phyloP scores from a whole-genome alignment of 2,329 filamentous ascomycete species.

The Dryadomyces sulphureus region DNA sequence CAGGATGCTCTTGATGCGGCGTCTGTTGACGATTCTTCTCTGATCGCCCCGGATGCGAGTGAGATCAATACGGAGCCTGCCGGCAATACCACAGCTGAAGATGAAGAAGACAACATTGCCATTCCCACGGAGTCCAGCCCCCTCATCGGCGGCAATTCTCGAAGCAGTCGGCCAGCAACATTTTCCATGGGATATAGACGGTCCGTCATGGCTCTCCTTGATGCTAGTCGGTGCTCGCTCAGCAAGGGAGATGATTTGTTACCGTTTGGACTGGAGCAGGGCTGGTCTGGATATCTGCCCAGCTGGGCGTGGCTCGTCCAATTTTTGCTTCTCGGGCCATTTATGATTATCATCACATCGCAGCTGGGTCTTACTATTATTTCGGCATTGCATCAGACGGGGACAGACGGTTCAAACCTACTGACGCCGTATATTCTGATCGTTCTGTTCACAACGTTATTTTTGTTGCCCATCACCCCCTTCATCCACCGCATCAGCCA shows the following conservation, averaged over 20 bases:
- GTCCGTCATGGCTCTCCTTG: slow-evolving; percentile 22
- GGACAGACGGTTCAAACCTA: slow-evolving; percentile 63
- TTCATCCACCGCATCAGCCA: slow-evolving; percentile 79
- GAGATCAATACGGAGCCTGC: slow-evolving; percentile 11
- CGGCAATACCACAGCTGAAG: not conserved
- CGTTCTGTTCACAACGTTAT: slow-evolving; percentile 50
- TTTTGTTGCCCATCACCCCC: slow-evolving; percentile 64
- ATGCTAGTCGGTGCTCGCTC: not conserved
- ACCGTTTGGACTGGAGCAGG: slow-evolving; percentile 59
- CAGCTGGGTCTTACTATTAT: slow-evolving; percentile 63
- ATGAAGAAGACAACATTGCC: not conserved
- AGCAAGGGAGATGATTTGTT: not conserved
- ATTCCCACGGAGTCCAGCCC: slow-evolving; percentile 38
- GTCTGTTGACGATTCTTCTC: slow-evolving; percentile 17
- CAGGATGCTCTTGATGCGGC: slow-evolving; percentile 21
- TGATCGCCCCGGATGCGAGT: slow-evolving; percentile 25
- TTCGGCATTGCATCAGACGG: slow-evolving; percentile 63
- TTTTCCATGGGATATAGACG: slow-evolving; percentile 42
- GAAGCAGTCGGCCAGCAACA: slow-evolving; percentile 24
- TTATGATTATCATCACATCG: slow-evolving; percentile 61
- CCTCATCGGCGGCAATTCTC: slow-evolving; percentile 19
- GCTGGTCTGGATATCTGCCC: slow-evolving; percentile 68
- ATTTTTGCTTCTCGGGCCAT: slow-evolving; percentile 63
- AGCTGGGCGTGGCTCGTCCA: slow-evolving; percentile 82
- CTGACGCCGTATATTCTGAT: slow-evolving; percentile 59